phyloP scores from a whole-genome alignment of 1,284 basidiomycete species.

The Ganoderma leucocontextum region DNA sequence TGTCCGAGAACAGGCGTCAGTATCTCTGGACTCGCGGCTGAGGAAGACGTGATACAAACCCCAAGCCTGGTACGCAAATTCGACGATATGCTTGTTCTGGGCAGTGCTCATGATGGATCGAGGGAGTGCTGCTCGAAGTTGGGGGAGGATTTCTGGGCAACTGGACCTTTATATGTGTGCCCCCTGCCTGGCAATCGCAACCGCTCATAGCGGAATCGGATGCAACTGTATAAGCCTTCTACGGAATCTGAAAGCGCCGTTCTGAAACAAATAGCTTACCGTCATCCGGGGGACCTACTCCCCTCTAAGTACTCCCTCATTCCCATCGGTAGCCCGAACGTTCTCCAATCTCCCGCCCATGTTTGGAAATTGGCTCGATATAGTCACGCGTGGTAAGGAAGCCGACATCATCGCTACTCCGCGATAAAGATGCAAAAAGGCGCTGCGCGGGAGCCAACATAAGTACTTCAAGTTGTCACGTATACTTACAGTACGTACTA shows the following conservation, averaged over 20 bases:
- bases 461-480: too few relatives aligned
- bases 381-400: too few relatives aligned
- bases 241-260: not conserved
- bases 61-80: not conserved
- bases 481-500: too few relatives aligned
- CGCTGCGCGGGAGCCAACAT: too few relatives aligned
- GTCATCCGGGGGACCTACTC: not conserved
- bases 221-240: not conserved
- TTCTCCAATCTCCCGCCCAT: too few relatives aligned
- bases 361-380: not conserved
- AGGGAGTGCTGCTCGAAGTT: not conserved
- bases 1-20: not conserved
- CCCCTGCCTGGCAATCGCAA: not conserved
- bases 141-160: not conserved
- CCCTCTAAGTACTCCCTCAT: not conserved
- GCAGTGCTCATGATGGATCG: not conserved
- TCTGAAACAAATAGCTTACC: not conserved
- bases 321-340: not conserved
- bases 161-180: not conserved
- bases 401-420: too few relatives aligned
- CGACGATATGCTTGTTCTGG: not conserved
- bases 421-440: too few relatives aligned
- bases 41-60: not conserved
- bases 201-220: not conserved
- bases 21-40: not conserved